Conservation (phyloP, 2,329 filamentous ascomycete species). For the Calonectria ilicicola region DNA sequence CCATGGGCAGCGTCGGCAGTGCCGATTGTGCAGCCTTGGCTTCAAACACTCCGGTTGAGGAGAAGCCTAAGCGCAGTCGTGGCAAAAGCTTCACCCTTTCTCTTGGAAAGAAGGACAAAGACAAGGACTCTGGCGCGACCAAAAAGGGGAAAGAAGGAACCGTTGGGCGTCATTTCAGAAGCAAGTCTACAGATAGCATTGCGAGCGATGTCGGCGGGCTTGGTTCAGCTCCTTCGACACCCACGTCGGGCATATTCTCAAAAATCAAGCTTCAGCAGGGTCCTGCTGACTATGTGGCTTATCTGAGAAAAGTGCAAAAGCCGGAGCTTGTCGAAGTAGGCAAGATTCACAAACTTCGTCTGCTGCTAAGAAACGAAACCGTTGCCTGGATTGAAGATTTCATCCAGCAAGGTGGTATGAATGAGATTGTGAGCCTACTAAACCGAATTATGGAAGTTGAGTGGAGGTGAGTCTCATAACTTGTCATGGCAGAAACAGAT, state of each 20-base stretch:
- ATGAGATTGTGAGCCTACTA: conserved; percentile 86
- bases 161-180: conserved; percentile 73
- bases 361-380: conserved; percentile 92
- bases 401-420: conserved; percentile 90
- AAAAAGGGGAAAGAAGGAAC: conserved; percentile 81
- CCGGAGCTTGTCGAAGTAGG: conserved; percentile 92
- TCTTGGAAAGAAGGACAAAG: conserved; percentile 68
- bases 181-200: conserved; percentile 79
- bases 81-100: conserved; percentile 79
- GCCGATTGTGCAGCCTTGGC: conserved; percentile 47
- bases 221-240: conserved; percentile 62
- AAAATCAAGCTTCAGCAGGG: conserved; percentile 80
- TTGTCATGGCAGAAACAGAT: not conserved
- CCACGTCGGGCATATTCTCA: conserved; percentile 69
- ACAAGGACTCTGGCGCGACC: conserved; percentile 71
- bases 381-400: conserved; percentile 96
- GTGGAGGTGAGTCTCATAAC: conserved; percentile 78
- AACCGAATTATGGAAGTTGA: conserved; percentile 95
- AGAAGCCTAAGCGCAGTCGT: conserved; percentile 62
- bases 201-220: conserved; percentile 69
- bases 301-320: conserved; percentile 83
- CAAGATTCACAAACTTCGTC: conserved; percentile 90
- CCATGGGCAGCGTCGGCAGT: conserved; percentile 58
- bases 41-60: conserved; percentile 53
- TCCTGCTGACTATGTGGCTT: conserved; percentile 87